Base-by-base conservation (phyloP, 768 basidiomycete species). In the Mycena venus region DNA sequence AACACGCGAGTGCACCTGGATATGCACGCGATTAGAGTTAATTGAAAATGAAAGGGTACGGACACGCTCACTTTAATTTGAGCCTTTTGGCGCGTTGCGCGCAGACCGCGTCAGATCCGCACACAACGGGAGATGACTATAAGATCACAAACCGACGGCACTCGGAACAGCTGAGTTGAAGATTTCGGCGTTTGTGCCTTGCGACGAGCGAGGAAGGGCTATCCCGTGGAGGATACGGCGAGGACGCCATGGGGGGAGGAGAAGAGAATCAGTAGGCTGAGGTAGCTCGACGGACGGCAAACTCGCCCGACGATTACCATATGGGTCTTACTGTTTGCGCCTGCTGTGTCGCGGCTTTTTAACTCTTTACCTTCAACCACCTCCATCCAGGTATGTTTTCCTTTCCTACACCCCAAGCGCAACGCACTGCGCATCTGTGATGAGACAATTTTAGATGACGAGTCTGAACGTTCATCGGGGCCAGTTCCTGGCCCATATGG, bases 391-490 rank as follows among this genome's bases (percentile, higher is more conserved):
- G 78, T 84, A 70, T 77, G 80, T 72, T 49, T 75, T 56, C 42
- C 53, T 65, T 58, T 61, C 72, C 72, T 65, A 55, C 70, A 47
- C 25, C 42, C n/a, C n/a, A n/a, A n/a, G n/a, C n/a, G n/a, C n/a
- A n/a, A n/a, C n/a, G n/a, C n/a, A n/a, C n/a, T n/a, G n/a, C n/a
- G n/a, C 68, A 73, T 82, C 55, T 73, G 78, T 80, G 88, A 88
- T 88, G 88, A 88, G 73, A 72, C 76, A 71, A 60, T 66, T 80
- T 80, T 86, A 89, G 88, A 90, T 90, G 89, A 89, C 95, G 95
- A 96, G 95, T 96, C 95, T 87, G 95, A 96, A 84, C 63, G 74
- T 81, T 80, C 82, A 82, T 60, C 78, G 74, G 80, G 73, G 80
- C 77, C 86, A 87, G 89, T 90, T 91, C 91, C 89, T 88, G 82